These are phyloP conservation scores for Aspergillus spinulosporus DNA, from an alignment of 2,329 filamentous ascomycete species.

Conservation along the genomic window DNA sequence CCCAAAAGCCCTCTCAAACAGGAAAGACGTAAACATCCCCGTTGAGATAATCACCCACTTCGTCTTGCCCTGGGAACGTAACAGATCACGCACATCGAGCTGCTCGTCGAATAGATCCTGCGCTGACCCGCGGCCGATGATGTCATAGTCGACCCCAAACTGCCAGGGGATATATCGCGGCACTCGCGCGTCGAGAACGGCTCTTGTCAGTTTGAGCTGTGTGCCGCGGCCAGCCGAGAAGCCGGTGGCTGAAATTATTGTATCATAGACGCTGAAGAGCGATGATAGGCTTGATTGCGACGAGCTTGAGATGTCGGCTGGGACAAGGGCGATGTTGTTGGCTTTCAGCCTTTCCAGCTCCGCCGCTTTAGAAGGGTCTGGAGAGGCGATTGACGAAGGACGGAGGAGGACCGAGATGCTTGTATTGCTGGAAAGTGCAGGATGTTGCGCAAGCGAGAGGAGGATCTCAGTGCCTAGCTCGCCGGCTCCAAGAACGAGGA, in stretches of 20 bases:
- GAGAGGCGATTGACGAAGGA: slow-evolving; percentile 45
- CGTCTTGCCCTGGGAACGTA: slow-evolving; percentile 51
- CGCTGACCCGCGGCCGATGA: slow-evolving; percentile 58
- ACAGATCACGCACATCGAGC: slow-evolving; percentile 56
- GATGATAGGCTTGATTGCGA: slow-evolving; percentile 37
- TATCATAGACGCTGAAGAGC: slow-evolving; percentile 42
- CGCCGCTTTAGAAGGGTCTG: slow-evolving; percentile 2
- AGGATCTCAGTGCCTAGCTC: slow-evolving; percentile 64
- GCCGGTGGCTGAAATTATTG: slow-evolving; percentile 62
- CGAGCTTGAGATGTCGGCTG: slow-evolving; percentile 47
- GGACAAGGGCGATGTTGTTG: slow-evolving; percentile 41
- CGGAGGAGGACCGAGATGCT: slow-evolving; percentile 59
- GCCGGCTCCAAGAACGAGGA: slow-evolving; percentile 67
- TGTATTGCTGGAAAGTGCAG: slow-evolving; percentile 31
- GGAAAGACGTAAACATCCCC: slow-evolving; percentile 69
- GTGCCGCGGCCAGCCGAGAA: slow-evolving; percentile 58
- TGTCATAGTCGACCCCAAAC: slow-evolving; percentile 71
- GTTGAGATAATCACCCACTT: slow-evolving; percentile 68
- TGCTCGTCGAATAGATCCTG: slow-evolving; percentile 71
- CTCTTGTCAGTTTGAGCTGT: slow-evolving; percentile 59
- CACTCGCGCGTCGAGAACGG: slow-evolving; percentile 54
- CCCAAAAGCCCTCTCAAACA: slow-evolving; percentile 65
- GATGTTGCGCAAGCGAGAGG: slow-evolving; percentile 51
- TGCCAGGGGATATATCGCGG: slow-evolving; percentile 68
- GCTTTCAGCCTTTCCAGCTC: slow-evolving; percentile 5